A percentile compares a stretch with the other conserved stretches of the same genome.
These are phyloP conservation scores for Fonsecaea pedrosoi DNA, from an alignment of 2,329 filamentous ascomycete species.

Conservation along the genomic window DNA sequence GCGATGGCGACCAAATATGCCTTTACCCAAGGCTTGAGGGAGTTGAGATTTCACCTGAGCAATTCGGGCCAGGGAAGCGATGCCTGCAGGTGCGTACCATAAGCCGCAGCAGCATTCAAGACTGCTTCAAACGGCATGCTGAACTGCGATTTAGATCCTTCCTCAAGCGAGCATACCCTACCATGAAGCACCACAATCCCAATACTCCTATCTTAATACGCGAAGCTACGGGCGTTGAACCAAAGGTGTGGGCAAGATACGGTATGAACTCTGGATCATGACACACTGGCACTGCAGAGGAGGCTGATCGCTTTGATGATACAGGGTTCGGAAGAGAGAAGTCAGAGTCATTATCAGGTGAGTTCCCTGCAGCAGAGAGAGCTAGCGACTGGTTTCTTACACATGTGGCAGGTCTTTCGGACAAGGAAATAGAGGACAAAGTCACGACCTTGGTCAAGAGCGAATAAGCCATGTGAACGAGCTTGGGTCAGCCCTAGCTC, in stretches of 20 bases:
- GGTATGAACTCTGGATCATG: constrained; percentile 61
- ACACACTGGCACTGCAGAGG: not conserved
- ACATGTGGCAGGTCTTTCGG: constrained; percentile 63
- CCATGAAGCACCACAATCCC: constrained; percentile 99
- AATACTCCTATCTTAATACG: constrained; percentile 91
- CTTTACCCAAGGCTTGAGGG: constrained; percentile 86
- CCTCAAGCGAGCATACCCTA: constrained; percentile 88
- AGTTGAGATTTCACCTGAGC: constrained; percentile 97
- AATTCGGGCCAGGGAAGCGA: constrained; percentile 91
- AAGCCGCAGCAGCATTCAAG: not conserved
- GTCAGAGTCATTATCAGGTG: constrained; percentile 67
- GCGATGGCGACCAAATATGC: constrained; percentile 91
- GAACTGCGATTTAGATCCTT: constrained; percentile 71
- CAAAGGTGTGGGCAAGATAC: constrained; percentile 90
- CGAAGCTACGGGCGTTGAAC: constrained; percentile 83
- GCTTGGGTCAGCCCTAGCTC: not conserved
- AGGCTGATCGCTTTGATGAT: constrained; percentile 33
- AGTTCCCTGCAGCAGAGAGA: constrained; percentile 33
- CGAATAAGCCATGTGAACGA: constrained; percentile 35
- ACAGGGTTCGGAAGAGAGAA: constrained; percentile 72
- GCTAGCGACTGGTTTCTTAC: not conserved
- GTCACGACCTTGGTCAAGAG: constrained; percentile 68
- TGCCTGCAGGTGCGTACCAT: constrained; percentile 73
- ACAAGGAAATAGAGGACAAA: constrained; percentile 73
- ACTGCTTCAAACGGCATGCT: constrained; percentile 5